Conservation (phyloP, 1,139 yeast genomes). For the Hemisphaericaspora xylanilytica region DNA sequence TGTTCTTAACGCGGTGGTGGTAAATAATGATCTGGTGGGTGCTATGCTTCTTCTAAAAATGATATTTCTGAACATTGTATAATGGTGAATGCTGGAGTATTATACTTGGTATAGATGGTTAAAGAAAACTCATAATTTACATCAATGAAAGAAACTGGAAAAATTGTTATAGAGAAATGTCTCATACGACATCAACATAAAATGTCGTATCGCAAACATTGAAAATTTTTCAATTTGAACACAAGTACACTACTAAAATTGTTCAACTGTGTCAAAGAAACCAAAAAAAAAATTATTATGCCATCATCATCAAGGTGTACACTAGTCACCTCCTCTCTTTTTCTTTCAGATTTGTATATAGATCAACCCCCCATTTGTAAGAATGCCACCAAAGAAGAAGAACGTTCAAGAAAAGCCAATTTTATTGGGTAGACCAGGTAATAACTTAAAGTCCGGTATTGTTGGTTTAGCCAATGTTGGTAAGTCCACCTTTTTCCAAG, state of each 20-base stretch:
- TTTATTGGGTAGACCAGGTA: conserved; percentile 96
- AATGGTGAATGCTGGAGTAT: neutral
- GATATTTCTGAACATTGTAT: conserved; percentile 4
- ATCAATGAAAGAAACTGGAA: too few species aligned
- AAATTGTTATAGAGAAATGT: neutral
- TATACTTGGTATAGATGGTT: too few species aligned
- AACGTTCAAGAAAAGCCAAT: conserved; percentile 81
- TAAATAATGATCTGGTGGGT: conserved; percentile 5
- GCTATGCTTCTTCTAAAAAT: conserved; percentile 6
- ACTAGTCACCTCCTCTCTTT: too few species aligned
- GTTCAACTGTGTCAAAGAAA: neutral
- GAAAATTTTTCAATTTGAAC: conserved; percentile 7
- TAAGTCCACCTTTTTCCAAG: conserved; percentile 88
- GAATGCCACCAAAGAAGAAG: conserved; percentile 94
- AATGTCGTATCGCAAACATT: too few species aligned
- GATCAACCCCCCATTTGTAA: too few species aligned
- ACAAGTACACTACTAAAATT: neutral
- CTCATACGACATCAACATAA: neutral
- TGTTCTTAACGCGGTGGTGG: conserved; percentile 1
- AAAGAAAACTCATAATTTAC: too few species aligned
- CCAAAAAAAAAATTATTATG: conserved; percentile 9
- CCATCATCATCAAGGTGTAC: neutral
- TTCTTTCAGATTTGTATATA: too few species aligned
- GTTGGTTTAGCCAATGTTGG: conserved; percentile 98
- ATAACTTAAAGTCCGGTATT: conserved; percentile 92